Conservation (phyloP, 371 early-diverging fungal genomes). For the Amoeboaphelidium protococcarum region DNA sequence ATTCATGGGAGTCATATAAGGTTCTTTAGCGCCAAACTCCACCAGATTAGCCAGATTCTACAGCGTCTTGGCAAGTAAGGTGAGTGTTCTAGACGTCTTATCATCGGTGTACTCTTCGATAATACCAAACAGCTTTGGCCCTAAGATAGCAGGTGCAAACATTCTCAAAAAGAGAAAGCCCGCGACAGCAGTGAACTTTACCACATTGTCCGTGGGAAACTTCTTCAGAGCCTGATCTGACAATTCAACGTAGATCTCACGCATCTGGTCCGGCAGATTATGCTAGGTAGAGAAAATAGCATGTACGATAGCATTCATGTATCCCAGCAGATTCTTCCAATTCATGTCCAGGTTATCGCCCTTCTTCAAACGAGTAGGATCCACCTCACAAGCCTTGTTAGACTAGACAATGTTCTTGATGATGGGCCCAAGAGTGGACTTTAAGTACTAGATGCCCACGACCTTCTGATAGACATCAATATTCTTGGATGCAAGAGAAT, state of each 20-base stretch:
- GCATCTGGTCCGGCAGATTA: not conserved
- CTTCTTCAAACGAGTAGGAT: constrained; percentile 15
- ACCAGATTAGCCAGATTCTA: constrained; percentile 48
- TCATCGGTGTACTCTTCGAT: constrained; percentile 33
- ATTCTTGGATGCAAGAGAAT: constrained; percentile 43
- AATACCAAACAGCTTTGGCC: constrained; percentile 46
- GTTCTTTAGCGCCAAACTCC: constrained; percentile 43
- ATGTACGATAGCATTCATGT: constrained; percentile 3
- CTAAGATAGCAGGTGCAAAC: constrained; percentile 52
- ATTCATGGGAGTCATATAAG: constrained; percentile 42
- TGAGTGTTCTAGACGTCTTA: constrained; percentile 32
- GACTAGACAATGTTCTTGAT: constrained; percentile 24
- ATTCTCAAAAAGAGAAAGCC: constrained; percentile 55
- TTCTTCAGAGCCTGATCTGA: not conserved
- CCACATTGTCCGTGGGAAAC: not conserved
- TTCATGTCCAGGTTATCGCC: constrained; percentile 12
- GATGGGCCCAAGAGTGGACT: constrained; percentile 31
- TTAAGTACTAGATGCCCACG: constrained; percentile 37
- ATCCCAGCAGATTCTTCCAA: constrained; percentile 16
- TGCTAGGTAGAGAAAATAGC: not conserved
- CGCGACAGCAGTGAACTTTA: not conserved
- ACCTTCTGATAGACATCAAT: constrained; percentile 53
- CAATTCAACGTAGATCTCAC: not conserved
- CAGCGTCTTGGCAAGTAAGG: constrained; percentile 47
- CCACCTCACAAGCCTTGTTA: constrained; percentile 31